Percentiles rank a stretch among this genome's conserved stretches.
Evolutionary conservation across 306 rosid genomes (phyloP).

Genomic region (Quercus gilva): DNA sequence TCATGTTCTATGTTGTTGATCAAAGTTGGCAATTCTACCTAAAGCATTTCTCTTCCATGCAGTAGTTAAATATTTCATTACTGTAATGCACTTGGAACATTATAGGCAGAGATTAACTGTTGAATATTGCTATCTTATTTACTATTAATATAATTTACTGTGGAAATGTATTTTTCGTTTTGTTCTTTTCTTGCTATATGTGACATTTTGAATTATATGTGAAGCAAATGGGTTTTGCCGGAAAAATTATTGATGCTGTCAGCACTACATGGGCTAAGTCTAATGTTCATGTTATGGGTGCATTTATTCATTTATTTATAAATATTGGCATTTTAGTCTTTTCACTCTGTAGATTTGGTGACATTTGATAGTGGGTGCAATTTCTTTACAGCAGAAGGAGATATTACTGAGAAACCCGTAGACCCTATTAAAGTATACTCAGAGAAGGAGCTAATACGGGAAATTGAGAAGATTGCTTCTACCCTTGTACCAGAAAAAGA

Average conservation of each 20-base stretch:
- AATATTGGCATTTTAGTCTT: not conserved
- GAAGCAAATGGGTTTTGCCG: not conserved
- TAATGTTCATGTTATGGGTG: not conserved
- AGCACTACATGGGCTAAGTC: not conserved
- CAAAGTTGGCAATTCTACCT: not conserved
- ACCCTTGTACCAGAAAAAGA: slow-evolving; percentile 98
- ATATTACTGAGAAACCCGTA: slow-evolving; percentile 53
- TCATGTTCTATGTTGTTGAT: not conserved
- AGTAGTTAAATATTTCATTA: too few relatives aligned
- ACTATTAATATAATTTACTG: not conserved
- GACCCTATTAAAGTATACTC: slow-evolving; percentile 91
- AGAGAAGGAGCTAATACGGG: slow-evolving; percentile 91
- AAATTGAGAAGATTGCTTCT: slow-evolving; percentile 83
- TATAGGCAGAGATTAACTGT: not conserved
- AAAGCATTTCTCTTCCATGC: too few relatives aligned
- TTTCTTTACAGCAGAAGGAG: slow-evolving; percentile 66
- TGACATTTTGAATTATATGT: not conserved
- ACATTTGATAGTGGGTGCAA: slow-evolving; percentile 14
- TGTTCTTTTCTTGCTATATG: not conserved
- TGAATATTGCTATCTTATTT: not conserved
- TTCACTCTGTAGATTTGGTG: slow-evolving; percentile 8
- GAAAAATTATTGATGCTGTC: not conserved
- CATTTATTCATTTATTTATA: not conserved
- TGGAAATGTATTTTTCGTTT: not conserved
- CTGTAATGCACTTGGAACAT: not conserved